A percentile compares a stretch with the other conserved stretches of the same genome.
Evolutionary conservation across 495 filamentous ascomycete species (phyloP).

Genomic region (Tuber indicum): DNA sequence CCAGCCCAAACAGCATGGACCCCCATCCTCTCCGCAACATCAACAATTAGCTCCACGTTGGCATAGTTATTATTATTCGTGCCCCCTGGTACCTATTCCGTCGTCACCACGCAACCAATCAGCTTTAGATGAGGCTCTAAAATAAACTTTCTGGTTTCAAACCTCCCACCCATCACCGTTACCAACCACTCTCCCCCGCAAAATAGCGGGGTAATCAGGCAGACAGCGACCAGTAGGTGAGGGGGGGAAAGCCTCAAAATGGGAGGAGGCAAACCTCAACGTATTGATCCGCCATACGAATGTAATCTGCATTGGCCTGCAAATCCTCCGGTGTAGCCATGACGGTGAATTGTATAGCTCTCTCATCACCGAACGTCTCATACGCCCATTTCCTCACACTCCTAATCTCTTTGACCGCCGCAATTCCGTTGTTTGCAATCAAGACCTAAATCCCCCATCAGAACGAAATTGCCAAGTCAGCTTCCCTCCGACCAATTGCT

Average conservation of each 20-base stretch:
- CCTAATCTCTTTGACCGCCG: conserved; percentile 96
- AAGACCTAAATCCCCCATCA: conserved; percentile 59
- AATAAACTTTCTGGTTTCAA: not conserved
- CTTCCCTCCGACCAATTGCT: not conserved
- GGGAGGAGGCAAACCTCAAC: conserved; percentile 61
- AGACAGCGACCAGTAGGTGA: not conserved
- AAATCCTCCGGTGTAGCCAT: conserved; percentile 99
- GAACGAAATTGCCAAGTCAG: not conserved
- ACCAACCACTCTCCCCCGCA: not conserved
- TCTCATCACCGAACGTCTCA: conserved; percentile 97
- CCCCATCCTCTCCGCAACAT: conserved; percentile 97
- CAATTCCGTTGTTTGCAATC: conserved; percentile 99
- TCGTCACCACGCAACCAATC: not conserved
- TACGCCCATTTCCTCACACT: conserved; percentile 99
- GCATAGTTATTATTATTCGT: conserved; percentile 99
- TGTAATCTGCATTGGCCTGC: conserved; percentile 96
- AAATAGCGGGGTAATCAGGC: not conserved
- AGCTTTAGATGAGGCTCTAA: not conserved
- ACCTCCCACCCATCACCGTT: not conserved
- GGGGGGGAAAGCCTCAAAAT: not conserved
- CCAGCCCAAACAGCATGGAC: conserved; percentile 99
- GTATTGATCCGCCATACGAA: conserved; percentile 98
- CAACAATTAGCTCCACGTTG: conserved; percentile 98
- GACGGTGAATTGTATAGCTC: conserved; percentile 96
- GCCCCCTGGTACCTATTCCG: conserved; percentile 69